phyloP scores from a whole-genome alignment of 345 rosid genomes.

The Rhodamnia argentea region DNA sequence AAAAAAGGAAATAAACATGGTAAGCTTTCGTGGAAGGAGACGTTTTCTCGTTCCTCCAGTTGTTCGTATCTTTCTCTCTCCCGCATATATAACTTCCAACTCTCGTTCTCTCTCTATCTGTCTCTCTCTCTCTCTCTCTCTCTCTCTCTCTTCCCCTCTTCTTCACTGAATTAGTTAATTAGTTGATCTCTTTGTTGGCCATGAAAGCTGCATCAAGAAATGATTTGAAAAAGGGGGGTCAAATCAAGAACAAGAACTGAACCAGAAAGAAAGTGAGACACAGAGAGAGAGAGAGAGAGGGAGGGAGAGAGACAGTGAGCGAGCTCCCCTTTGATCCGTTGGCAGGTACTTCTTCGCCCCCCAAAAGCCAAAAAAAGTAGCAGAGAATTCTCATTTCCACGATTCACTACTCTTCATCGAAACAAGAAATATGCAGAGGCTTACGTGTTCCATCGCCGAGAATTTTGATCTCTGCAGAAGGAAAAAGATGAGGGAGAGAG shows the following conservation, averaged over 20 bases:
- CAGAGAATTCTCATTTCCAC: not conserved
- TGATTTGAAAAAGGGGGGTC: slow-evolving; percentile 34
- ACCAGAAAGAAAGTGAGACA: not conserved
- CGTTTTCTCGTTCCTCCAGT: slow-evolving; percentile 76
- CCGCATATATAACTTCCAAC: not conserved
- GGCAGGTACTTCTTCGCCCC: slow-evolving; percentile 17
- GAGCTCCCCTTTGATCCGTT: slow-evolving; percentile 24
- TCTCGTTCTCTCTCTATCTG: not conserved
- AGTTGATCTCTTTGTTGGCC: not conserved
- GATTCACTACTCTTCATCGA: not conserved
- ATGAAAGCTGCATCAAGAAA: slow-evolving; percentile 15
- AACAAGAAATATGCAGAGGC: not conserved
- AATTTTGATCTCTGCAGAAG: not conserved
- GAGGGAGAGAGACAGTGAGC: slow-evolving; percentile 2
- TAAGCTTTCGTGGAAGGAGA: slow-evolving; percentile 47
- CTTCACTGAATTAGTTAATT: not conserved
- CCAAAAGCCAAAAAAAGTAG: not conserved
- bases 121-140: not conserved
- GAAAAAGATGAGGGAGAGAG: not conserved
- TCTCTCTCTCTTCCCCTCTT: not conserved
- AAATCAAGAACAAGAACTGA: slow-evolving; percentile 11
- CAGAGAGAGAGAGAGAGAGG: not conserved
- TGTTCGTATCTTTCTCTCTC: slow-evolving; percentile 59
- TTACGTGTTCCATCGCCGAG: not conserved
- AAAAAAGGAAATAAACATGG: not conserved